Evolutionary conservation across 176 grass and related monocot species (phyloP), one percentile per base, ranked within the genome.

Genomic region (Poa annua): DNA sequence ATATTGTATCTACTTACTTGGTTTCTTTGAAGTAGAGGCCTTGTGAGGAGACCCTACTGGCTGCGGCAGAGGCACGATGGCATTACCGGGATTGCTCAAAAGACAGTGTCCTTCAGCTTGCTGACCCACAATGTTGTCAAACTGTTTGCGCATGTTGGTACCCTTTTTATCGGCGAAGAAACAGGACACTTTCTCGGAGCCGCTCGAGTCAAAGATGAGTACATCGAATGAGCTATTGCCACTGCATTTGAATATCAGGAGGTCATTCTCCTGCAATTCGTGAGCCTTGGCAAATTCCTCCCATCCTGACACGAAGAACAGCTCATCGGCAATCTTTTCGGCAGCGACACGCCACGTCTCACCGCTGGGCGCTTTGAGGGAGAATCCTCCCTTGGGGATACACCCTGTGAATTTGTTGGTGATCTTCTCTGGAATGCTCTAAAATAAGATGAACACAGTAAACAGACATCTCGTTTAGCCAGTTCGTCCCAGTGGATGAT

Each of bases 221-320:
- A 94, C 92, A 64, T 91, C 80, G 22, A 91, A 94, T 45, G 80
- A 85, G n/a, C 25, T 78, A 5, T 19, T 70, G 33, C 92, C 72
- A 14, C 20, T 80, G 62, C 50, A 71, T 35, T 68, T 75, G 71
- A 91, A 89, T 61, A 94, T 6, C 52, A 94, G 41, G 21, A 89
- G 36, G 35, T 94, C 92, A 10, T 84, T 74, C 63, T 80, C 76
- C 74, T 82, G 75, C 22, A 89, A 35, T 41, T 74, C 74, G 44
- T 91, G 81, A 49, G 76, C 89, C 71, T 39, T 87, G 55, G 64
- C 89, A 66, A 94, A 94, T 41, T 82, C 66, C n/a, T 34, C 79
- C 92, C 89, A 91, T 25, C 84, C 86, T 14, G 76, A 76, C 13
- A 2, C 48, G 25, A 91, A 69, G 47, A 75, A 67, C 2, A 86